Evolutionary conservation across 352 stramenopile species (phyloP).

Genomic region (Bremia lactucae): DNA sequence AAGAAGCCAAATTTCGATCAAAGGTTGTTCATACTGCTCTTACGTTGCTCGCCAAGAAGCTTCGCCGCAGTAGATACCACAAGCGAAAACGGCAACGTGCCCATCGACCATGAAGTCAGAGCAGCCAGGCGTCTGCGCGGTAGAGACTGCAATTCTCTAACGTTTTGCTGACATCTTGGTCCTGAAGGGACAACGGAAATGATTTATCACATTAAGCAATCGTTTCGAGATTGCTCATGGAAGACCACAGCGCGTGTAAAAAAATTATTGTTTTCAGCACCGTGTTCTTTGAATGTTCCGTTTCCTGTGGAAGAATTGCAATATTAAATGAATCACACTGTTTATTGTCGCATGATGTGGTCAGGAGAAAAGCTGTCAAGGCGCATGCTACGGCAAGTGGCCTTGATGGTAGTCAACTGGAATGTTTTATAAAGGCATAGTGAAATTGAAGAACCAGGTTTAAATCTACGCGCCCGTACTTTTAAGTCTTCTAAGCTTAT

Average conservation of each 20-base stretch:
- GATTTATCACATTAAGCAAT: not conserved
- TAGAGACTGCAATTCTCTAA: constrained; percentile 11
- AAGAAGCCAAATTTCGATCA: constrained; percentile 10
- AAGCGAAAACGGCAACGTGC: constrained; percentile 17
- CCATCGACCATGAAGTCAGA: constrained; percentile 12
- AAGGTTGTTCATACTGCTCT: not conserved
- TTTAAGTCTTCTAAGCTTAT: too few relatives aligned
- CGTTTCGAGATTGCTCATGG: not conserved
- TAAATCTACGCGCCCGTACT: not conserved
- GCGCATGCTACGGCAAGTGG: too few relatives aligned
- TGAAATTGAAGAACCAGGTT: too few relatives aligned
- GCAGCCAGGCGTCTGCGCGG: constrained; percentile 13
- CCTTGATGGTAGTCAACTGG: too few relatives aligned
- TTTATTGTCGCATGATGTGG: not conserved
- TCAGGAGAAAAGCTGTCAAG: not conserved
- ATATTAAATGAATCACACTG: not conserved
- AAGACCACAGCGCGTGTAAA: not conserved
- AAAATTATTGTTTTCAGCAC: not conserved
- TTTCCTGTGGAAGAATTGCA: too few relatives aligned
- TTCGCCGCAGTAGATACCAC: constrained; percentile 16
- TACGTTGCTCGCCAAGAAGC: constrained; percentile 14
- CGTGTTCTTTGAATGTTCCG: not conserved
- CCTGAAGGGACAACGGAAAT: not conserved
- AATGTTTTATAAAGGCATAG: too few relatives aligned
- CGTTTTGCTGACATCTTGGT: too few relatives aligned